phyloP scores from a whole-genome alignment of 2,329 filamentous ascomycete genomes.

The Cephalotrichum gorgonifer region DNA sequence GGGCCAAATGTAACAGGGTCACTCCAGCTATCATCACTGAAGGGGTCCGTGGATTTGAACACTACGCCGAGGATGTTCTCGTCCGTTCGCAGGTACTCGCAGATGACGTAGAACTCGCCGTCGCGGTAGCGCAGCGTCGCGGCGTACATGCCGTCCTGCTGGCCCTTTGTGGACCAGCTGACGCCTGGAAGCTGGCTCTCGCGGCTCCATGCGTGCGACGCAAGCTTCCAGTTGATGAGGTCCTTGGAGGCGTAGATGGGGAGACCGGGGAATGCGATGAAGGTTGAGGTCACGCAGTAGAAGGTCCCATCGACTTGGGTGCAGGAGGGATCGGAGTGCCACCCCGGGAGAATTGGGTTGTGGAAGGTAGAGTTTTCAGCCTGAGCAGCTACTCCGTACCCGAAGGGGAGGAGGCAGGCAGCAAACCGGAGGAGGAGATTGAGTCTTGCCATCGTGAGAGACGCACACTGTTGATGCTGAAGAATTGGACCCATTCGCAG shows the following conservation, averaged over 20 bases:
- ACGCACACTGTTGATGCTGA: background rate
- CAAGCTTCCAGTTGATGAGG: constrained; percentile 35
- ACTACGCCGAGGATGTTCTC: constrained; percentile 9
- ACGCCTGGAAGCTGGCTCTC: constrained; percentile 2
- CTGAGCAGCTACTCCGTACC: background rate
- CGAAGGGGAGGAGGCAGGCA: background rate
- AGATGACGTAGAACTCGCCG: constrained; percentile 10
- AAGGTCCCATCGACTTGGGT: constrained; percentile 32
- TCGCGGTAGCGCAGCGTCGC: constrained; percentile 29
- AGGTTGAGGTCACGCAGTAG: constrained; percentile 40
- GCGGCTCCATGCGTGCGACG: constrained; percentile 7
- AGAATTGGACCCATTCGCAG: no score
- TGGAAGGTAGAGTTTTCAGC: constrained; percentile 13
- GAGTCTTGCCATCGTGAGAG: background rate
- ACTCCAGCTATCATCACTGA: constrained; percentile 13
- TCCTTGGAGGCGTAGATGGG: constrained; percentile 42
- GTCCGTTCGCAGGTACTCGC: constrained; percentile 10
- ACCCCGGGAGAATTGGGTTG: constrained; percentile 39
- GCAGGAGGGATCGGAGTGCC: constrained; percentile 36
- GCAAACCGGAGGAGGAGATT: background rate
- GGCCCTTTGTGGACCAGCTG: constrained; percentile 1
- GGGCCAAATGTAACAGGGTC: constrained; percentile 15
- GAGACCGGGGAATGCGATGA: constrained; percentile 40
- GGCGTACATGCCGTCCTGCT: constrained; percentile 18
- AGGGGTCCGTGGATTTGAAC: constrained; percentile 11